phyloP scores from a whole-genome alignment of 2,329 filamentous ascomycete genomes.

The Verticillium dahliae region DNA sequence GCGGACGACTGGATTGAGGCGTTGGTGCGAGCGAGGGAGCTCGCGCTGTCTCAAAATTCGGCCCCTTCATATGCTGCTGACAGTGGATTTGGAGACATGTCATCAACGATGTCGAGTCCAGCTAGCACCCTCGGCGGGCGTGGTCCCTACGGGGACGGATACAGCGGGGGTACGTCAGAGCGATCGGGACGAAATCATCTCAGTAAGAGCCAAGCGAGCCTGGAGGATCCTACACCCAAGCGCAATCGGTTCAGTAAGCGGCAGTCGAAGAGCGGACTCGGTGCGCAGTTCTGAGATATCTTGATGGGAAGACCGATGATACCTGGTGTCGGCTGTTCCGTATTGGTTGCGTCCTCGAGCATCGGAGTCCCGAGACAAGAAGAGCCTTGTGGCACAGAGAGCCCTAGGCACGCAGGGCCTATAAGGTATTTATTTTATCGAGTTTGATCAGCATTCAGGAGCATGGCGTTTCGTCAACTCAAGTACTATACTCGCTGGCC shows the following conservation, averaged over 20 bases:
- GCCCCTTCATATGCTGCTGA: conserved; percentile 61
- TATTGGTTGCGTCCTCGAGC: not conserved
- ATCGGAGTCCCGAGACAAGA: not conserved
- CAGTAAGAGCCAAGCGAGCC: conserved; percentile 50
- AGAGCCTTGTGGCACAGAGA: not conserved
- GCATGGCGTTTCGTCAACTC: conserved; percentile 9
- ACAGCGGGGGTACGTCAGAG: conserved; percentile 34
- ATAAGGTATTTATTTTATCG: conserved; percentile 4
- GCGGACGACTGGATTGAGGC: conserved; percentile 91
- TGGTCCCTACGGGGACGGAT: conserved; percentile 45
- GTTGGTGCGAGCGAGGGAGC: conserved; percentile 77
- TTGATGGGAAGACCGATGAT: not conserved
- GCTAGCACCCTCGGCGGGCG: conserved; percentile 63
- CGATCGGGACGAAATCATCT: conserved; percentile 50
- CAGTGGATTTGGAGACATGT: conserved; percentile 60
- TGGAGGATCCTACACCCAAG: conserved; percentile 46
- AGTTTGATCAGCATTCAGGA: conserved; percentile 9
- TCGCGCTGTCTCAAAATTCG: conserved; percentile 69
- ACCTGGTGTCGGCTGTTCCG: not conserved
- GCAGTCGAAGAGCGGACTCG: conserved; percentile 90
- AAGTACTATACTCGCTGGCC: not conserved
- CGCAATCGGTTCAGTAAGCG: conserved; percentile 78
- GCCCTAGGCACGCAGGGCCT: no score
- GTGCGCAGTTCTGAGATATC: conserved; percentile 65
- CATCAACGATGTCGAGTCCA: conserved; percentile 69